Evolutionary conservation across 768 basidiomycete species (phyloP), one percentile per base, ranked within the genome.

Genomic region (Mycena metata): DNA sequence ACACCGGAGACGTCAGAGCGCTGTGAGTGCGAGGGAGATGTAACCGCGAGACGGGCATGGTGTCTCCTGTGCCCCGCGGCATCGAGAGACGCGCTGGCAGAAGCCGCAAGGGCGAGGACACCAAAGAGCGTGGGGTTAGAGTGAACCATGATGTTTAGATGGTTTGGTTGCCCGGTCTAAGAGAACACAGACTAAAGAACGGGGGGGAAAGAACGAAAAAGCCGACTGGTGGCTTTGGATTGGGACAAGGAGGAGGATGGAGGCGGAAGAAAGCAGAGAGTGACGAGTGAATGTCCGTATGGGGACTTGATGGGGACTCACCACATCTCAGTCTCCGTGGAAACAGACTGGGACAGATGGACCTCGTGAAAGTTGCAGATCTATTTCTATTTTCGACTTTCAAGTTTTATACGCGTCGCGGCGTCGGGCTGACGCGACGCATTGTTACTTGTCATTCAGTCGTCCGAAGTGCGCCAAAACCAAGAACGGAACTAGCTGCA

Each of bases 51-150:
- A 23, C 70, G 70, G 47, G 66, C 66, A 46, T 71, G 70, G 21
- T 66, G 33, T 35, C 21, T 33, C 49, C 36, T 55, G n/a, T 64
- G 70, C 24, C 54, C 65, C 55, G 62, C 66, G 5, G 13, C 24
- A 23, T 41, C 46, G 56, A 66, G 70, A 8, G 67, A 60, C 23
- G 70, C 67, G 64, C 24, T 67, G 60, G 60, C 70, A n/a, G 67
- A 65, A 36, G 64, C 67, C 24, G 60, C 70, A 17, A 72, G 70
- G 60, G 64, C 67, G 26, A 72, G 60, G 35, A 66, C 60, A 60
- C 70, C 67, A 39, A 72, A n/a, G 24, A 51, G 47, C 52, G 58
- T 49, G 60, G 60, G 19, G 50, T 56, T 54, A 35, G 65, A 63
- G 49, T 9, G 60, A 49, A 67, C 21, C 67, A 72, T 69, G 19